Conservation (phyloP, 257 asterid species). For the Solanum pennellii region DNA sequence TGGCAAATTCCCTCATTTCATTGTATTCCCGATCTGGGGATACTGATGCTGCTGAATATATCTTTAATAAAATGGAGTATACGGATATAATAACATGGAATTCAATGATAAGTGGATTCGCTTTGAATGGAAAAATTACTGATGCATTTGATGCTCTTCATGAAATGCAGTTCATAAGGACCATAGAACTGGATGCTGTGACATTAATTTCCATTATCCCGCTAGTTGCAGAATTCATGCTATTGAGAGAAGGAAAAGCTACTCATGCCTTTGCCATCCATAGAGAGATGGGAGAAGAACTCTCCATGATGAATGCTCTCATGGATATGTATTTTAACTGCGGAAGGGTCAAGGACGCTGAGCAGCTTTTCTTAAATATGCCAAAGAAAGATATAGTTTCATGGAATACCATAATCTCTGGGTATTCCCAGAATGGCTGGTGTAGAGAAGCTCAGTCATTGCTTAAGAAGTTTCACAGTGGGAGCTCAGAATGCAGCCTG, state of each 20-base stretch:
- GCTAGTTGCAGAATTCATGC: constrained; percentile 37
- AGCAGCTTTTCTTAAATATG: constrained; percentile 28
- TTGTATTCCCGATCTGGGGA: constrained; percentile 36
- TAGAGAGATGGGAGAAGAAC: constrained; percentile 32
- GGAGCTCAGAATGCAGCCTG: constrained; percentile 26
- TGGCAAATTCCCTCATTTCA: constrained; percentile 52
- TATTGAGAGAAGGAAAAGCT: constrained; percentile 44
- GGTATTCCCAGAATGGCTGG: constrained; percentile 40
- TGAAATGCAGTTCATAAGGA: constrained; percentile 42
- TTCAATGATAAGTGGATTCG: constrained; percentile 50
- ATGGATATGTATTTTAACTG: constrained; percentile 49
- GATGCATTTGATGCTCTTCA: constrained; percentile 30
- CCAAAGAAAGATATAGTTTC: constrained; percentile 45
- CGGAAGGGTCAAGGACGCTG: constrained; percentile 21
- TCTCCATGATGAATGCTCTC: constrained; percentile 37
- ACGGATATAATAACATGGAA: constrained; percentile 62
- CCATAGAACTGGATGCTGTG: constrained; percentile 32
- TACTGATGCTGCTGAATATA: constrained; percentile 22
- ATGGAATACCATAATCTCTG: constrained; percentile 63
- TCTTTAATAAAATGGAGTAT: constrained; percentile 22
- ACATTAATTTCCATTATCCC: constrained; percentile 38
- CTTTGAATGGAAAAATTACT: constrained; percentile 16
- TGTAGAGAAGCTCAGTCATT: constrained; percentile 31
- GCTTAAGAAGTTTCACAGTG: constrained; percentile 34
- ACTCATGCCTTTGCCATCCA: constrained; percentile 44